Percentiles rank a stretch among this genome's conserved stretches.
Conservation (phyloP, 169 alveolate species). For the Eimeria praecox region DNA sequence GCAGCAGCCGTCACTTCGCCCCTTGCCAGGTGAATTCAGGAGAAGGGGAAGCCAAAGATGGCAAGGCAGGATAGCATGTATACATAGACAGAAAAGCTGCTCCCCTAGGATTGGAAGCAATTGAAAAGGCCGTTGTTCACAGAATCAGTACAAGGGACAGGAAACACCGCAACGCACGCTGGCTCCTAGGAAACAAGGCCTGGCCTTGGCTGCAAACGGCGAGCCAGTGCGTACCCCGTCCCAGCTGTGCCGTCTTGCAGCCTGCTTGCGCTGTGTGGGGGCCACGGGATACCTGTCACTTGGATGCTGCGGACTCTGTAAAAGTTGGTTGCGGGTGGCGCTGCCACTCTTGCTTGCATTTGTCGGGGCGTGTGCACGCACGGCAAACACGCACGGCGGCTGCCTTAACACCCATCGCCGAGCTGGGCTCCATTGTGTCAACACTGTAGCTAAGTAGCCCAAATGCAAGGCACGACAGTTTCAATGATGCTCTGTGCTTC, state of each 20-base stretch:
- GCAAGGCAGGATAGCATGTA: neutral
- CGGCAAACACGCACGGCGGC: neutral
- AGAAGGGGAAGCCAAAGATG: neutral
- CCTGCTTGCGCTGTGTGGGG: neutral
- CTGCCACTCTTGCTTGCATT: neutral
- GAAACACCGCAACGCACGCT: neutral
- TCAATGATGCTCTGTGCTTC: constrained; percentile 78
- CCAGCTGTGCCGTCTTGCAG: neutral
- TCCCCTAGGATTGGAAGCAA: neutral
- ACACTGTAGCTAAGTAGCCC: constrained; percentile 59
- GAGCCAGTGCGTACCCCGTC: neutral
- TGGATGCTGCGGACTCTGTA: neutral
- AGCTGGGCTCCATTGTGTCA: neutral
- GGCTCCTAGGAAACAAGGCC: neutral
- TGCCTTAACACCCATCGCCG: neutral
- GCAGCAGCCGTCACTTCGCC: neutral
- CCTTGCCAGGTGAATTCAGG: neutral
- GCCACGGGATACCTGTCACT: neutral
- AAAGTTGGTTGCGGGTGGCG: neutral
- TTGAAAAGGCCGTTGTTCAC: neutral
- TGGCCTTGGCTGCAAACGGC: neutral
- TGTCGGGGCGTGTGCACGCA: neutral
- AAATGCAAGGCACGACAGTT: constrained; percentile 80
- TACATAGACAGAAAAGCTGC: neutral
- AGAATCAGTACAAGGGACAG: neutral